These are phyloP conservation scores for Fusarium metavorans DNA, from an alignment of 2,329 filamentous ascomycete species.

Conservation along the genomic window DNA sequence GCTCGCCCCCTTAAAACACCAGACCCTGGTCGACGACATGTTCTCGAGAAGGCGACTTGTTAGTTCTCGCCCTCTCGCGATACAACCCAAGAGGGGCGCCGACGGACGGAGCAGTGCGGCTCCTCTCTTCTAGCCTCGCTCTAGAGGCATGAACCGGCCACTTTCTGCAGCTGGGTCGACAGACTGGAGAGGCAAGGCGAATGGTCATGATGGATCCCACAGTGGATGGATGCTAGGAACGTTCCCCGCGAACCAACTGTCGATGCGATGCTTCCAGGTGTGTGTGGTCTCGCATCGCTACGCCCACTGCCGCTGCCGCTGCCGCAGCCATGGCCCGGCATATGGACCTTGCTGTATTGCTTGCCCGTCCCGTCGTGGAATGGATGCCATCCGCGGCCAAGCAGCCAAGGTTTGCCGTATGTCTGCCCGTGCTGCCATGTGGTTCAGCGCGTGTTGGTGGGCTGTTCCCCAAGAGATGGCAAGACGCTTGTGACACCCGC, in stretches of 20 bases:
- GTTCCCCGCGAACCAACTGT: slow-evolving; percentile 16
- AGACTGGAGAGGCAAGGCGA: neutral
- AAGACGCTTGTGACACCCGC: slow-evolving; percentile 2
- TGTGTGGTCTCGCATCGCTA: neutral
- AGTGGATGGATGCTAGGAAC: slow-evolving; percentile 12
- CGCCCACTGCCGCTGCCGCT: neutral
- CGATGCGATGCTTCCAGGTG: slow-evolving; percentile 19
- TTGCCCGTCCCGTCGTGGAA: neutral
- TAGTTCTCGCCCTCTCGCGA: slow-evolving; percentile 1
- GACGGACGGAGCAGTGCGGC: slow-evolving; percentile 2
- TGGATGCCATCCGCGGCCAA: neutral
- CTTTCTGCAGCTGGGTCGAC: neutral
- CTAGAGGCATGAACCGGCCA: neutral
- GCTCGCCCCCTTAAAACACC: slow-evolving; percentile 34
- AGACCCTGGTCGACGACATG: neutral
- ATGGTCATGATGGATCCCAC: neutral
- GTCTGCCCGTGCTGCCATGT: neutral
- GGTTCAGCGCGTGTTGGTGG: neutral
- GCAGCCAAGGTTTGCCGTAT: neutral
- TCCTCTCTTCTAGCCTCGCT: slow-evolving; percentile 4
- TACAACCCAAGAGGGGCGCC: slow-evolving; percentile 17
- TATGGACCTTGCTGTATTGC: neutral
- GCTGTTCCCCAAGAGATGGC: neutral
- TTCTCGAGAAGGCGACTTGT: neutral
- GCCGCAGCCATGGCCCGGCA: slow-evolving; percentile 1